A percentile compares a stretch with the other conserved stretches of the same genome.
These are phyloP conservation scores for Gyrodon lividus DNA, from an alignment of 768 basidiomycete species.

Conservation along the genomic window DNA sequence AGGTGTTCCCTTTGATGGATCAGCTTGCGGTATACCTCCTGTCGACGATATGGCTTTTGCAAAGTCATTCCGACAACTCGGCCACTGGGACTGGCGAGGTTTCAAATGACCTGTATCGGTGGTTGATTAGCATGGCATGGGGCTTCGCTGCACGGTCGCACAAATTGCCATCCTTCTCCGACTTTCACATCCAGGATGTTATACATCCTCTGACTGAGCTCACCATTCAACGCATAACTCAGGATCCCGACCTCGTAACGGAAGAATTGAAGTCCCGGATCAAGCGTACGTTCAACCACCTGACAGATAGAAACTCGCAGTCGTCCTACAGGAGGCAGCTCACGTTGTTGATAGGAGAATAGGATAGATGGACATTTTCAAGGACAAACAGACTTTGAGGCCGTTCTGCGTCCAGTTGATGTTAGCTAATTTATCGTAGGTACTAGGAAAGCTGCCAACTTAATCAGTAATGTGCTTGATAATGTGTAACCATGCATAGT, in stretches of 20 bases:
- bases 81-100: background rate
- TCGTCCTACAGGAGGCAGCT: background rate
- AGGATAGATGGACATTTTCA: too few species aligned
- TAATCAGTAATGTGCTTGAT: too few species aligned
- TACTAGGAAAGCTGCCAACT: too few species aligned
- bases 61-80: background rate
- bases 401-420: too few species aligned
- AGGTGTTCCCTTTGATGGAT: conserved; percentile 4
- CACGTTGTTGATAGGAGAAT: background rate
- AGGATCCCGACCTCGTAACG: background rate
- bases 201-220: background rate
- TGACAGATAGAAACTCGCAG: background rate
- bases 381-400: too few species aligned
- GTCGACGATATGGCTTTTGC: conserved; percentile 1
- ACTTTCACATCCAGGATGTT: background rate
- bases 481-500: background rate
- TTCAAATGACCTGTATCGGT: conserved; percentile 1
- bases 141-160: conserved; percentile 1
- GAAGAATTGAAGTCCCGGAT: background rate
- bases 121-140: conserved; percentile 7
- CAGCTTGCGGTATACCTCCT: conserved; percentile 8
- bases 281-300: background rate
- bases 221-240: background rate
- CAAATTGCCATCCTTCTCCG: background rate
- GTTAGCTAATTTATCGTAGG: background rate